These are phyloP conservation scores for Penicillium turbatum DNA, from an alignment of 495 filamentous ascomycete species.

Conservation along the genomic window DNA sequence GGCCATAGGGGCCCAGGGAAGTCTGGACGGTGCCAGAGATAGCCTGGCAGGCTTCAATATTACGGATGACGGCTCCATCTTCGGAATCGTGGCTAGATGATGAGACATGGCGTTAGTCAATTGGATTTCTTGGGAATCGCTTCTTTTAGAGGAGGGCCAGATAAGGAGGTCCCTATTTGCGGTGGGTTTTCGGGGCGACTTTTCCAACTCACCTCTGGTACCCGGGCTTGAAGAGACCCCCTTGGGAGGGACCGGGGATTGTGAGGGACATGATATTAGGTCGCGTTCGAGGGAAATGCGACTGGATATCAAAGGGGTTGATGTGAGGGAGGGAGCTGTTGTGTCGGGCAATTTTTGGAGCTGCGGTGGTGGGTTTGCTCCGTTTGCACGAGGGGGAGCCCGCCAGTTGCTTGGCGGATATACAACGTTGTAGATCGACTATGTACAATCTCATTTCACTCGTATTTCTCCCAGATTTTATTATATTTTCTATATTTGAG, in stretches of 20 bases:
- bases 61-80: slow-evolving; percentile 97
- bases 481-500: too few relatives aligned
- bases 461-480: too few relatives aligned
- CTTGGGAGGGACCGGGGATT: slow-evolving; percentile 87
- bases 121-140: background rate
- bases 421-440: background rate
- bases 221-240: slow-evolving; percentile 90
- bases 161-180: slow-evolving; percentile 31
- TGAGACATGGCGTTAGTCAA: background rate
- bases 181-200: slow-evolving; percentile 21
- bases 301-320: slow-evolving; percentile 22
- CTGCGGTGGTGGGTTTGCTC: slow-evolving; percentile 42
- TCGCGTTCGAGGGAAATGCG: slow-evolving; percentile 25
- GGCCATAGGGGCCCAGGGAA: slow-evolving; percentile 92
- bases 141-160: slow-evolving; percentile 5
- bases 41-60: slow-evolving; percentile 96
- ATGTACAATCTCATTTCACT: too few relatives aligned
- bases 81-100: slow-evolving; percentile 87
- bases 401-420: slow-evolving; percentile 18
- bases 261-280: slow-evolving; percentile 78
- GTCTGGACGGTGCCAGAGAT: slow-evolving; percentile 96
- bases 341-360: slow-evolving; percentile 46
- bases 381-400: slow-evolving; percentile 43
- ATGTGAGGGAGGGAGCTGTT: slow-evolving; percentile 25
- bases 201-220: slow-evolving; percentile 77